Percentiles rank a stretch among this genome's conserved stretches.
Evolutionary conservation across 176 grass and related monocot genomes (phyloP).

Genomic region (Miscanthus lutarioriparius): DNA sequence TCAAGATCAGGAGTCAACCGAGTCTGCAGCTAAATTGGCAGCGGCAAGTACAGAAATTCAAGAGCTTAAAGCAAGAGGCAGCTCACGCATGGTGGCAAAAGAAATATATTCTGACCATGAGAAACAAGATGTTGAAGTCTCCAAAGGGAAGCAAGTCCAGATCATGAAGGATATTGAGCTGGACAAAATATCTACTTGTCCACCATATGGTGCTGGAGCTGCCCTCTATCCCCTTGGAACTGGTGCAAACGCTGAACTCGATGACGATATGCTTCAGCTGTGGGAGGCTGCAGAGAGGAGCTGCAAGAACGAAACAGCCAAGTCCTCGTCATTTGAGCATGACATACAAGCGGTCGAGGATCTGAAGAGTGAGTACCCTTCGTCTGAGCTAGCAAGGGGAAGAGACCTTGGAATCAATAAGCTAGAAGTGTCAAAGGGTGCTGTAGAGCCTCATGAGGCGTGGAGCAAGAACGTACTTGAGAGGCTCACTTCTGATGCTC

Average conservation of each 20-base stretch:
- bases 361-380: slow-evolving; percentile 62
- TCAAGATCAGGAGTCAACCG: slow-evolving; percentile 49
- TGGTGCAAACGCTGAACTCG: slow-evolving; percentile 48
- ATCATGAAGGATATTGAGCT: slow-evolving; percentile 95
- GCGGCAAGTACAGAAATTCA: slow-evolving; percentile 38
- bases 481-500: slow-evolving; percentile 68
- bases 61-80: slow-evolving; percentile 41
- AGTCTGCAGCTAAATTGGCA: slow-evolving; percentile 40
- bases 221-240: slow-evolving; percentile 40
- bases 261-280: slow-evolving; percentile 90
- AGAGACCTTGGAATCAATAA: slow-evolving; percentile 57
- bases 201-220: slow-evolving; percentile 46
- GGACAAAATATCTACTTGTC: slow-evolving; percentile 69
- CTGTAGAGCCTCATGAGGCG: slow-evolving; percentile 40
- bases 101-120: slow-evolving; percentile 43
- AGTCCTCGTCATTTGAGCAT: slow-evolving; percentile 55
- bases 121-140: slow-evolving; percentile 33
- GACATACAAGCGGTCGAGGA: slow-evolving; percentile 72
- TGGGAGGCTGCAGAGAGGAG: slow-evolving; percentile 86
- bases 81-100: slow-evolving; percentile 26
- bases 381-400: slow-evolving; percentile 52
- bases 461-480: slow-evolving; percentile 60
- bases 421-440: slow-evolving; percentile 35
- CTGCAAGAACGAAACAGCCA: slow-evolving; percentile 56
- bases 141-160: slow-evolving; percentile 61